These are phyloP conservation scores for Fusarium pilosicola DNA, from an alignment of 2,329 filamentous ascomycete genomes.

Conservation along the genomic window DNA sequence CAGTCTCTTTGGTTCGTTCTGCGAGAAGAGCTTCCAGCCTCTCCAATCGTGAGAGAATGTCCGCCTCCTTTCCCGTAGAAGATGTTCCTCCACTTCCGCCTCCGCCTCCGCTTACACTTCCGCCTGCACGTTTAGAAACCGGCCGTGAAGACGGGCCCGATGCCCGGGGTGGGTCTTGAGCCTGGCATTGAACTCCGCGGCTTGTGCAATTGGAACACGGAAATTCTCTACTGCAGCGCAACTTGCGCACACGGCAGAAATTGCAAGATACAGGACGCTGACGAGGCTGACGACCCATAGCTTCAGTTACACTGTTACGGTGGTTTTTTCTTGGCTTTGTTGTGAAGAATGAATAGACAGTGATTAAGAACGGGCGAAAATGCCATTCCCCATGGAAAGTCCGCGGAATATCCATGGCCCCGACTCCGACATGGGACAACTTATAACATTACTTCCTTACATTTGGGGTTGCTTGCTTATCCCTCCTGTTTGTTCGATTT, in stretches of 20 bases:
- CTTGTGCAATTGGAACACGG: constrained; percentile 51
- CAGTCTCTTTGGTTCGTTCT: constrained; percentile 28
- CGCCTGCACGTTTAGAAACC: constrained; percentile 13
- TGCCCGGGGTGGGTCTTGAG: constrained; percentile 38
- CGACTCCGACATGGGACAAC: constrained; percentile 12
- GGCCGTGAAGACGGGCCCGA: constrained; percentile 18
- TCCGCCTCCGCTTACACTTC: background rate
- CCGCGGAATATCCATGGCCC: constrained; percentile 38
- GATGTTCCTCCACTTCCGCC: background rate
- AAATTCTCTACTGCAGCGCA: constrained; percentile 51
- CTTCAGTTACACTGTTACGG: background rate
- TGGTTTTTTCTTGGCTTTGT: background rate
- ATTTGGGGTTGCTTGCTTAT: constrained; percentile 7
- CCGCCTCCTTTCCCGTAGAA: constrained; percentile 16
- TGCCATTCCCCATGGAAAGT: constrained; percentile 31
- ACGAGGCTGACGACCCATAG: constrained; percentile 48
- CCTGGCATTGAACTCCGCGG: constrained; percentile 48
- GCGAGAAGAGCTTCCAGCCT: constrained; percentile 43
- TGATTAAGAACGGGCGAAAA: constrained; percentile 23
- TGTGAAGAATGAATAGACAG: constrained; percentile 1
- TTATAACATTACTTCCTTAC: background rate
- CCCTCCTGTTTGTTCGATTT: background rate
- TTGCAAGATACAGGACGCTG: constrained; percentile 50
- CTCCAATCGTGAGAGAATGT: constrained; percentile 40
- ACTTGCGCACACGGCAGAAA: constrained; percentile 49